Percentiles rank a stretch among this genome's conserved stretches.
phyloP scores from a whole-genome alignment of 306 rosid genomes.

The Cicer pinnatifidum region DNA sequence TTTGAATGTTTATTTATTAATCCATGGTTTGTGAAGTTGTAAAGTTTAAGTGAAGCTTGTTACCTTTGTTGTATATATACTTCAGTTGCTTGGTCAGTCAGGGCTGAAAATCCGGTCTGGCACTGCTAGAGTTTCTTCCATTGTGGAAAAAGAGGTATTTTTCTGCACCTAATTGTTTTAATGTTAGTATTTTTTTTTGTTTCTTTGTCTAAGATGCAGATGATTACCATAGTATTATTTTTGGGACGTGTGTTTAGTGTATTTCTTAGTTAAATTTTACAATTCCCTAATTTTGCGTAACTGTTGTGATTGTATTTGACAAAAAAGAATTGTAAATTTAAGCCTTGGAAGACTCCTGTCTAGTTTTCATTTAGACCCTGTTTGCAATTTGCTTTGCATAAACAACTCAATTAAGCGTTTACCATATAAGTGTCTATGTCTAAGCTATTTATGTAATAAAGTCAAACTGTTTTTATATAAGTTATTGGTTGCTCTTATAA shows the following conservation, averaged over 20 bases:
- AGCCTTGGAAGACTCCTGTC: neutral
- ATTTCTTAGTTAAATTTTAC: neutral
- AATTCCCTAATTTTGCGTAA: neutral
- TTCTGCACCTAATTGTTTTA: neutral
- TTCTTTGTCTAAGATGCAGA: neutral
- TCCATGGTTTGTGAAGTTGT: constrained; percentile 12
- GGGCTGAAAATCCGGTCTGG: constrained; percentile 49
- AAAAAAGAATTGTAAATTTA: neutral
- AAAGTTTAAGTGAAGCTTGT: constrained; percentile 20
- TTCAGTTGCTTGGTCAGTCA: constrained; percentile 55
- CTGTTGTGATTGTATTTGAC: neutral
- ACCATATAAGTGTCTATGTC: no score
- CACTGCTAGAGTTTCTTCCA: constrained; percentile 55
- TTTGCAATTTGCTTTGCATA: no score
- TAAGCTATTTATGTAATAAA: no score
- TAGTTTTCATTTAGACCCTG: neutral
- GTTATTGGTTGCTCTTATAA: no score
- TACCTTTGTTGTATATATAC: constrained; percentile 1
- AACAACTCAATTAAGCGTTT: no score
- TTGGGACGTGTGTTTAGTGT: neutral
- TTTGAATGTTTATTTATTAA: constrained; percentile 22
- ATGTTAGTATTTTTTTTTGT: neutral
- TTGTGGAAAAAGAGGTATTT: constrained; percentile 60
- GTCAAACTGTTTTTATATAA: no score
- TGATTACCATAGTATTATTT: constrained; percentile 12